Percentiles rank a stretch among this genome's conserved stretches.
Conservation (phyloP, 2,329 filamentous ascomycete species). For the Sodiomyces alkalinus region DNA sequence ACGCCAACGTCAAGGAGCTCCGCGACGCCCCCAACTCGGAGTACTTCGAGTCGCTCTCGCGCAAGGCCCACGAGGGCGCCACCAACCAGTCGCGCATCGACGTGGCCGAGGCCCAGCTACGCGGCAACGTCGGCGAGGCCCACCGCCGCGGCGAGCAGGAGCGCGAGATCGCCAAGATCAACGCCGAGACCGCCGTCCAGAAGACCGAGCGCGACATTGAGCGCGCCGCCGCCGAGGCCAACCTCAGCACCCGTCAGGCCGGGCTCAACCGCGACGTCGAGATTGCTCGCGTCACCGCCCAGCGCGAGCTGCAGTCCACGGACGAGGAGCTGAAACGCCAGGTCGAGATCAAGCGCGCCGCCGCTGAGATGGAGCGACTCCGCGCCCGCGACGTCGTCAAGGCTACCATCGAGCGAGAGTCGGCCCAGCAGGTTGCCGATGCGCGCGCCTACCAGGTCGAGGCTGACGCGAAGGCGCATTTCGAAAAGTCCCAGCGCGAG, state of each 20-base stretch:
- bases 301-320: constrained; percentile 55
- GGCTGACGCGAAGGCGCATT: constrained; percentile 40
- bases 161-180: constrained; percentile 76
- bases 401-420: constrained; percentile 54
- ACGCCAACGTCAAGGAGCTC: constrained; percentile 70
- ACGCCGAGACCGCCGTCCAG: constrained; percentile 69
- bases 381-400: constrained; percentile 66
- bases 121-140: constrained; percentile 62
- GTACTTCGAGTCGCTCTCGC: constrained; percentile 69
- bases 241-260: constrained; percentile 57
- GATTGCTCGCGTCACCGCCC: constrained; percentile 59
- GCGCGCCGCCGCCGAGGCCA: constrained; percentile 63
- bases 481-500: constrained; percentile 35
- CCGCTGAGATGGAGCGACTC: constrained; percentile 67
- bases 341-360: constrained; percentile 63
- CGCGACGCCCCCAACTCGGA: constrained; percentile 68
- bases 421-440: constrained; percentile 54
- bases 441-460: constrained; percentile 48
- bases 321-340: constrained; percentile 70
- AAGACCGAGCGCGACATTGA: constrained; percentile 77
- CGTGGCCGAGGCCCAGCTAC: constrained; percentile 47
- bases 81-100: constrained; percentile 63
- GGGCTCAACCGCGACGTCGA: constrained; percentile 59
- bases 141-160: constrained; percentile 68
- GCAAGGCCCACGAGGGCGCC: constrained; percentile 75